These are phyloP conservation scores for Xylaria acuta DNA, from an alignment of 495 filamentous ascomycete species.

Conservation along the genomic window DNA sequence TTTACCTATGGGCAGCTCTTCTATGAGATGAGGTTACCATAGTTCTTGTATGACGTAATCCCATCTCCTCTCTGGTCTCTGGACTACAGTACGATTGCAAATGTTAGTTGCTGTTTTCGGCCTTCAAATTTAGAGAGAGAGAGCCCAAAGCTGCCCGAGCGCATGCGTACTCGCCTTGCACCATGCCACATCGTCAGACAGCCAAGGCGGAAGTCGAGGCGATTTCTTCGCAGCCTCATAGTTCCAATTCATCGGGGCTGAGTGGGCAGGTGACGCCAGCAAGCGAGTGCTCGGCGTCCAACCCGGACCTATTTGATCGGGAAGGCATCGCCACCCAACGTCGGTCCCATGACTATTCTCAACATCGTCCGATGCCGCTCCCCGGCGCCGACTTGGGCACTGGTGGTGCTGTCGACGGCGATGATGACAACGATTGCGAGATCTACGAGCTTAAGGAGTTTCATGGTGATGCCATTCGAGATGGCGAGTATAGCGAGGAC, in stretches of 20 bases:
- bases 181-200: slow-evolving; percentile 1
- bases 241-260: slow-evolving; percentile 1
- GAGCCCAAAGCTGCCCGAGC: neutral
- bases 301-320: neutral
- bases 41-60: slow-evolving; percentile 13
- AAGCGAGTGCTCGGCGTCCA: slow-evolving; percentile 1
- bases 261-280: slow-evolving; percentile 17
- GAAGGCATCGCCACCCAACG: neutral
- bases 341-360: neutral
- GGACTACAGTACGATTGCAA: neutral
- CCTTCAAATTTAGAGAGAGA: neutral
- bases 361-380: slow-evolving; percentile 28
- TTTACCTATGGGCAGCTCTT: neutral
- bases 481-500: slow-evolving; percentile 1
- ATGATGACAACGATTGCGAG: slow-evolving; percentile 30
- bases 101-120: neutral
- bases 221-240: neutral
- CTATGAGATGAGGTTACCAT: neutral
- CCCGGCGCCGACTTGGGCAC: neutral
- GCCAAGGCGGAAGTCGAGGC: neutral
- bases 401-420: slow-evolving; percentile 25
- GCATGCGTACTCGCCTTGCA: neutral
- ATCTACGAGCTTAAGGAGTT: slow-evolving; percentile 28
- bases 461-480: neutral
- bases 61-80: neutral